These are phyloP conservation scores for Phoma sp. DNA, from an alignment of 2,329 filamentous ascomycete species.

Conservation along the genomic window DNA sequence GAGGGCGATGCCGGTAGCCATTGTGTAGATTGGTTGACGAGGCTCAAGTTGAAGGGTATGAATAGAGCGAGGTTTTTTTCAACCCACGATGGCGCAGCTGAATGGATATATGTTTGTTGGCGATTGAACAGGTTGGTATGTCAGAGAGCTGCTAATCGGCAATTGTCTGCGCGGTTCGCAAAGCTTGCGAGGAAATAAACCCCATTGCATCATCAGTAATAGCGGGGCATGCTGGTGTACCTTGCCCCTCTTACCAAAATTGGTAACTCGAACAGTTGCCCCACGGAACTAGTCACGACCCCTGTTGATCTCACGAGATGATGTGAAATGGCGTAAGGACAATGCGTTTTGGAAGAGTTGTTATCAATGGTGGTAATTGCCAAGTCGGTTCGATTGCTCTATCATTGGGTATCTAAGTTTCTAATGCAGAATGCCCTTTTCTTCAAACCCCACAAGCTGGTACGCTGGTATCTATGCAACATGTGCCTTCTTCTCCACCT, in stretches of 20 bases:
- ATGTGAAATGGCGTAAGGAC: neutral
- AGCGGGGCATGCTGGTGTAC: conserved; percentile 16
- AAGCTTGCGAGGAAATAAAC: neutral
- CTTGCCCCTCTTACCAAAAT: conserved; percentile 27
- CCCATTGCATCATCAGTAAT: conserved; percentile 15
- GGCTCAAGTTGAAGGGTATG: neutral
- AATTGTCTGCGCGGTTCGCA: conserved; percentile 4
- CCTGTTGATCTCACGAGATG: neutral
- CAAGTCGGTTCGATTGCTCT: neutral
- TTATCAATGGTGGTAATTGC: too few relatives aligned
- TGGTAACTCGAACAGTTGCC: conserved; percentile 22
- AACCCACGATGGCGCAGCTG: neutral
- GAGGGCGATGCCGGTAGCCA: conserved; percentile 64
- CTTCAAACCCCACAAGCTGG: neutral
- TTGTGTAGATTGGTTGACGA: neutral
- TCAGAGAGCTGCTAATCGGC: conserved; percentile 30
- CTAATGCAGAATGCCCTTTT: neutral
- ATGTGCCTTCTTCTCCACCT: conserved; percentile 4
- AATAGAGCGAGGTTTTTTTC: neutral
- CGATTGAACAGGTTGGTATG: neutral
- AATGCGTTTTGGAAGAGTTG: too few relatives aligned
- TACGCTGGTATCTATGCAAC: neutral
- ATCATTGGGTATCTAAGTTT: conserved; percentile 7
- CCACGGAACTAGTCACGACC: neutral
- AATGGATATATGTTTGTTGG: neutral